These are phyloP conservation scores for Verticillium tricorpus DNA, from an alignment of 2,329 filamentous ascomycete genomes.

Conservation along the genomic window DNA sequence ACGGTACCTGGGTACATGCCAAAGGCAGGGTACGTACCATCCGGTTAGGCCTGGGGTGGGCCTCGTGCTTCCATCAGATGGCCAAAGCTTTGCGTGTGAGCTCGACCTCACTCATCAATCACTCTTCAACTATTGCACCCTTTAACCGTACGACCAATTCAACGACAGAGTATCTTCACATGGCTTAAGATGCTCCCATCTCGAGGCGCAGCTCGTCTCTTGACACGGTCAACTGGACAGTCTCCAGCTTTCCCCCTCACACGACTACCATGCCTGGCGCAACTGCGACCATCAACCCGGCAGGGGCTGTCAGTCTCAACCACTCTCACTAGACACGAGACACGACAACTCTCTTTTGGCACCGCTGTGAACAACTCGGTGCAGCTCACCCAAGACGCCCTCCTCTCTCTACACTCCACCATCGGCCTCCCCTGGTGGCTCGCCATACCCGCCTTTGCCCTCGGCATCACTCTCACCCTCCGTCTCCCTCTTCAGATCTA, in stretches of 20 bases:
- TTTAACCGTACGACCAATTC: neutral
- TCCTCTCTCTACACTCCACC: constrained; percentile 29
- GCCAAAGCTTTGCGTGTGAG: no score
- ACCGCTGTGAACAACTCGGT: constrained; percentile 16
- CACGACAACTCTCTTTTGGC: constrained; percentile 24
- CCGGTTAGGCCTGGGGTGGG: no score
- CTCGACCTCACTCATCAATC: no score
- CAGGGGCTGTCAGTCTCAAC: neutral
- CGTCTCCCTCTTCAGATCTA: constrained; percentile 44
- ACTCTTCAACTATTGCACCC: no score
- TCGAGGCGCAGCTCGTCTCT: neutral
- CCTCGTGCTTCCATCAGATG: no score
- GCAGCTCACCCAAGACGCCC: neutral
- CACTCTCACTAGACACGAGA: neutral
- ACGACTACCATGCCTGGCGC: neutral
- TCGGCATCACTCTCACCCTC: constrained; percentile 38
- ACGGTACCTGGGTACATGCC: neutral
- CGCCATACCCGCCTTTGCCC: constrained; percentile 46
- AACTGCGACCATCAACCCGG: constrained; percentile 2
- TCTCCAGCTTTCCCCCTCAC: neutral
- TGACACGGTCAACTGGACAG: neutral
- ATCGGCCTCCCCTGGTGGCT: constrained; percentile 49
- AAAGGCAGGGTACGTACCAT: no score
- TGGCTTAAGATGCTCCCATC: neutral
- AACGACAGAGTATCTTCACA: neutral